Evolutionary conservation across 345 rosid species (phyloP).

Genomic region (Populus deltoides): DNA sequence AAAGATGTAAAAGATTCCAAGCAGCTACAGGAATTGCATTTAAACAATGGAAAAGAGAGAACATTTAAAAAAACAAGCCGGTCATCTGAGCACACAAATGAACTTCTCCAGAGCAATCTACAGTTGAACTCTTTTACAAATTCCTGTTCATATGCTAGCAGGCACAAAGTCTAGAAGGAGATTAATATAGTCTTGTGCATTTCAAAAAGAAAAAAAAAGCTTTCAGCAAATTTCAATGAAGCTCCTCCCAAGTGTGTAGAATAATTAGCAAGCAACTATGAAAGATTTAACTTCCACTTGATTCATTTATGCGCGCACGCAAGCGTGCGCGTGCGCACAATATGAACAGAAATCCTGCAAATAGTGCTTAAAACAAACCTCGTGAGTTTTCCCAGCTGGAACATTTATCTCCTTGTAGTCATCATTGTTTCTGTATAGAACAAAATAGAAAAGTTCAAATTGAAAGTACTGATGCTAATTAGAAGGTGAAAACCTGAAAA

Average conservation of each 20-base stretch:
- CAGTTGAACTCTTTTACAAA: neutral
- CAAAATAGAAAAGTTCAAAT: constrained; percentile 17
- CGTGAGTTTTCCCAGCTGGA: constrained; percentile 73
- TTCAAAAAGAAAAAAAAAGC: neutral
- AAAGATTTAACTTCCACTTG: neutral
- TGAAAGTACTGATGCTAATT: constrained; percentile 11
- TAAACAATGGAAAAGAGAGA: neutral
- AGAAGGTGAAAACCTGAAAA: constrained; percentile 17
- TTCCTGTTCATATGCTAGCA: neutral
- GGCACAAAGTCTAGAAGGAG: neutral
- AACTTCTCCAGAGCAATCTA: neutral
- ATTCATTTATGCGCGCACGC: neutral
- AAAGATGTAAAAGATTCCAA: neutral
- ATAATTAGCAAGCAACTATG: neutral
- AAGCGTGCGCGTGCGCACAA: too few species aligned
- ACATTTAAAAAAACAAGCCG: neutral
- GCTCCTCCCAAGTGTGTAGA: neutral
- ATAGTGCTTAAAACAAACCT: constrained; percentile 46
- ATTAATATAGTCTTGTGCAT: neutral
- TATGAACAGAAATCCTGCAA: neutral
- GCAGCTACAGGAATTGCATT: neutral
- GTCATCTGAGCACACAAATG: neutral
- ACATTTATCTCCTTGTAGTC: constrained; percentile 80
- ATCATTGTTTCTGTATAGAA: constrained; percentile 60
- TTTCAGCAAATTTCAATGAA: neutral